Evolutionary conservation across 2,329 filamentous ascomycete species (phyloP), one percentile per base, ranked within the genome.

Genomic region (Colletotrichum sp.): DNA sequence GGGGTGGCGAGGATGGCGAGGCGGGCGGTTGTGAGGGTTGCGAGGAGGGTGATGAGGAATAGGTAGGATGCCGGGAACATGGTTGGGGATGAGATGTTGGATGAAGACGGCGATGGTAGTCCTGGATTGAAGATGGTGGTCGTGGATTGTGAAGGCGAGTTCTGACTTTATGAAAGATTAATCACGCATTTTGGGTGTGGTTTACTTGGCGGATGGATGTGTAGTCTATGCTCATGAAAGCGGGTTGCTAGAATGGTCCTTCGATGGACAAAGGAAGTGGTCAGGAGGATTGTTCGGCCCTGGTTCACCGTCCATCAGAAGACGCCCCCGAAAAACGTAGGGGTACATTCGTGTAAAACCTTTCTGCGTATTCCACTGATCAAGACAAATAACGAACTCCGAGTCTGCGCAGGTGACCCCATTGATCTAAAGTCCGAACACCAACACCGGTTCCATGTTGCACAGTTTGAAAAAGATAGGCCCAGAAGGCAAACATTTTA

Each of bases 371-470:
- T 48, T 21, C 2, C 0, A 48, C 10, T n/a, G n/a, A 7, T 12
- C 18, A n/a, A 48, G 18, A 0, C 0, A 38, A 9, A 0, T 0
- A 43, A 43, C 16, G 36, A 43, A 0, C 36, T 43, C 36, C 16
- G 36, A 9, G 36, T 0, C 0, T 18, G 36, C 36, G 36, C 0
- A 18, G 36, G 36, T 9, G 1, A 43, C 1, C 16, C 16, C 0
- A n/a, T 18, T 18, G 0, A 10, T 9, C 5, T 43, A 18, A 43
- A 43, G 1, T 43, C 8, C n/a, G 16, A 43, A 6, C 2, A n/a
- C 38, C 10, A 13, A 2, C 43, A 8, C 0, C 43, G 12, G 6
- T 52, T 52, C n/a, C 0, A 21, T 21, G 6, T 13, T 52, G 0
- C 10, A 21, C 6, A 13, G n/a, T 0, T 21, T 21, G n/a, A 48